These are phyloP conservation scores for Coelastrella sp. DNA, from an alignment of 139 green algal species.

Conservation along the genomic window DNA sequence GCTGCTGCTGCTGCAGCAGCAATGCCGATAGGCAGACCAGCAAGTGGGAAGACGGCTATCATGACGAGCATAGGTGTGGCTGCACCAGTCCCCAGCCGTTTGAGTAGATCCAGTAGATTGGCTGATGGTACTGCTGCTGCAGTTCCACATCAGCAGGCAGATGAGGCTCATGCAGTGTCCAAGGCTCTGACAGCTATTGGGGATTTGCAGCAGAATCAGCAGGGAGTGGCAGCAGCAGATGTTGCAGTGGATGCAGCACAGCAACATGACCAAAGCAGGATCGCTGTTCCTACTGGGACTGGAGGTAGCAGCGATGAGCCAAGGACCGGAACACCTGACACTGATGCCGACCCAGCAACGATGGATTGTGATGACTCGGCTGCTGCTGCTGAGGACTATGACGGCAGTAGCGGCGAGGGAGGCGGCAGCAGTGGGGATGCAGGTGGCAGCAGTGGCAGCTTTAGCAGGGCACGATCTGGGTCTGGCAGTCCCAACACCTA, in stretches of 20 bases:
- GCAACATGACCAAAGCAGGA: background rate
- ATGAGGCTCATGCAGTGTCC: background rate
- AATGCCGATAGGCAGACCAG: background rate
- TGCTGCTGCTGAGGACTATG: too few relatives aligned
- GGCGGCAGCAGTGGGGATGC: background rate
- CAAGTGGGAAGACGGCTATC: background rate
- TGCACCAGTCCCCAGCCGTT: background rate
- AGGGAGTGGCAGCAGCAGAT: background rate
- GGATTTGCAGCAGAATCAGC: background rate
- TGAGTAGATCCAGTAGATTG: constrained; percentile 3
- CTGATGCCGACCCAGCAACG: background rate
- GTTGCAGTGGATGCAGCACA: background rate
- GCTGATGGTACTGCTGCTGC: background rate
- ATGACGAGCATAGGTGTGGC: constrained; percentile 7
- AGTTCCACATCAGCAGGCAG: background rate
- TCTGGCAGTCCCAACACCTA: background rate
- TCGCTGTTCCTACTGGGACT: constrained; percentile 6
- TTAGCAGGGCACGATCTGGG: background rate
- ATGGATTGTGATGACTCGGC: background rate
- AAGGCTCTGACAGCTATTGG: background rate
- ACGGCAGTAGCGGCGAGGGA: too few relatives aligned
- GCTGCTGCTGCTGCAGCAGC: constrained; percentile 23
- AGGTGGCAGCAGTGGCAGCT: background rate
- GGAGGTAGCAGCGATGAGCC: too few relatives aligned
- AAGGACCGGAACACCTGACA: background rate